Percentiles rank a stretch among this genome's conserved stretches.
phyloP scores from a whole-genome alignment of 176 grass and related monocot genomes.

The Puccinellia tenuiflora region DNA sequence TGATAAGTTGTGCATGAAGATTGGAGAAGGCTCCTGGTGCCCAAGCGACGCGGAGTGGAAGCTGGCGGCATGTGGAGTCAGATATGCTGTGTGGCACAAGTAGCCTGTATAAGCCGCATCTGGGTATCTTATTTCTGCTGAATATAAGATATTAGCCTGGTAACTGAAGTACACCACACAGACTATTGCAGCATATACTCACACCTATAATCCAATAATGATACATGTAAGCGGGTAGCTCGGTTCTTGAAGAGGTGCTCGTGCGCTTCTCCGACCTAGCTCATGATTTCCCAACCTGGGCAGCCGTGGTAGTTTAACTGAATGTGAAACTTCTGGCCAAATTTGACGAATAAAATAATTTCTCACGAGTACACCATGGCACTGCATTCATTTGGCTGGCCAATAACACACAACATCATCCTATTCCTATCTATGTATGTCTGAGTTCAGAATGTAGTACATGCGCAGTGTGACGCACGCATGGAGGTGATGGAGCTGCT shows the following conservation, averaged over 20 bases:
- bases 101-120: slow-evolving; percentile 27
- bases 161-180: background rate
- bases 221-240: background rate
- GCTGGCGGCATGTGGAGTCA: slow-evolving; percentile 48
- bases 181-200: background rate
- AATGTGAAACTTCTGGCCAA: background rate
- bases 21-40: slow-evolving; percentile 71
- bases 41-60: slow-evolving; percentile 61
- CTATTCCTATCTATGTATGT: background rate
- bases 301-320: background rate
- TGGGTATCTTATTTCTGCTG: background rate
- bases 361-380: background rate
- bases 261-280: background rate
- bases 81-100: slow-evolving; percentile 94
- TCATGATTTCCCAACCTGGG: background rate
- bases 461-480: background rate
- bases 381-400: background rate
- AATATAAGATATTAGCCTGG: background rate
- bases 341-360: background rate
- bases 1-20: slow-evolving; percentile 87
- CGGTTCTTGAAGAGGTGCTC: background rate
- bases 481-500: background rate
- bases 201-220: background rate
- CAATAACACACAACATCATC: background rate
- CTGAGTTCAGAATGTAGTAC: background rate